Evolutionary conservation across 352 stramenopile species (phyloP).

Genomic region (Aphanomyces cochlioides): DNA sequence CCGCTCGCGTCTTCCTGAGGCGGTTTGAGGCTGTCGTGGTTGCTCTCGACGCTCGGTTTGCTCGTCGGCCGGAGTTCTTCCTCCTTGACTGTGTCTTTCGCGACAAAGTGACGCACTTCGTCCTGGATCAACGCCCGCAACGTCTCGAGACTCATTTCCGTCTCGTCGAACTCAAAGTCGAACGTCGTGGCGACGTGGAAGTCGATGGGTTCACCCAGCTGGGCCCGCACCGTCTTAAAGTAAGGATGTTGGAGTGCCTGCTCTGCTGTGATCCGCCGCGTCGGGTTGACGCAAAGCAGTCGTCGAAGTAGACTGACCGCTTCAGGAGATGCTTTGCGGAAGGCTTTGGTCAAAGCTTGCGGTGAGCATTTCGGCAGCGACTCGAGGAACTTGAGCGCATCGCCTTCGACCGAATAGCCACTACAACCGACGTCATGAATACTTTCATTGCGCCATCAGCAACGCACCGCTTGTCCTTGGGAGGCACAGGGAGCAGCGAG

Average conservation of each 20-base stretch:
- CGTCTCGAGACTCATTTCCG: slow-evolving; percentile 54
- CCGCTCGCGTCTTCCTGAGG: not conserved
- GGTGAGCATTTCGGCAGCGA: slow-evolving; percentile 67
- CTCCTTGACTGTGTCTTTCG: not conserved
- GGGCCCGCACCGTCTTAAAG: slow-evolving; percentile 66
- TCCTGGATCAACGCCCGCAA: slow-evolving; percentile 72
- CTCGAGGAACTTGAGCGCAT: slow-evolving; percentile 73
- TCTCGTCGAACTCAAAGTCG: slow-evolving; percentile 82
- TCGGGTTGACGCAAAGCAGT: slow-evolving; percentile 87
- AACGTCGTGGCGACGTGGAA: slow-evolving; percentile 66
- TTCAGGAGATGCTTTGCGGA: slow-evolving; percentile 62
- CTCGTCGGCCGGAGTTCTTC: not conserved
- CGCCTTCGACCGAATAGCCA: slow-evolving; percentile 67
- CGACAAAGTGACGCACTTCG: slow-evolving; percentile 58
- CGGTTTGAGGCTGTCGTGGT: slow-evolving; percentile 34
- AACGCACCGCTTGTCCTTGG: slow-evolving; percentile 51
- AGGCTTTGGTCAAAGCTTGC: slow-evolving; percentile 59
- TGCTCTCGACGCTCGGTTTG: slow-evolving; percentile 28
- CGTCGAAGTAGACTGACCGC: slow-evolving; percentile 60
- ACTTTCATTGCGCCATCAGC: no score
- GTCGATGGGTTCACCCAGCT: slow-evolving; percentile 62
- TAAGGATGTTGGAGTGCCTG: slow-evolving; percentile 90
- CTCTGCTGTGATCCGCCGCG: slow-evolving; percentile 83
- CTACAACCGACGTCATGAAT: not conserved
- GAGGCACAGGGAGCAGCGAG: slow-evolving; percentile 58